phyloP scores from a whole-genome alignment of 345 rosid genomes.

The Anastatica hierochuntica region DNA sequence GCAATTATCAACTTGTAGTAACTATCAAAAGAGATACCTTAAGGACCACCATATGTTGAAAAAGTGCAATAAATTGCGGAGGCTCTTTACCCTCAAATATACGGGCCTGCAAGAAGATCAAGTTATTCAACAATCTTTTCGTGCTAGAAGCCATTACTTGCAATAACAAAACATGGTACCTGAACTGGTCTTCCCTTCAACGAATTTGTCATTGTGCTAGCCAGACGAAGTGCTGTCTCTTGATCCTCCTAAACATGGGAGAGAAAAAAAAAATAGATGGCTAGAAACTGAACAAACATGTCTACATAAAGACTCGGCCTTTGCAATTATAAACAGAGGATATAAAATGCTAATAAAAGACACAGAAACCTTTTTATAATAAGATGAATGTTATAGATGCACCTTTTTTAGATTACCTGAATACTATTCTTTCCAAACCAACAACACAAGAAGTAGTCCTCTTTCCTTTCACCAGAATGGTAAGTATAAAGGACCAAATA shows the following conservation, averaged over 20 bases:
- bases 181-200: conserved; percentile 89
- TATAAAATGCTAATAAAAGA: not conserved
- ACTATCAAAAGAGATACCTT: conserved; percentile 42
- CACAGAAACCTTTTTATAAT: not conserved
- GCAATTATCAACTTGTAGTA: conserved; percentile 6
- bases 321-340: not conserved
- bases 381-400: conserved; percentile 3
- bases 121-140: conserved; percentile 6
- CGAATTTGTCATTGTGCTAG: conserved; percentile 67
- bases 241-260: conserved; percentile 69
- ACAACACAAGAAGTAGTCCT: conserved; percentile 80
- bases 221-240: conserved; percentile 62
- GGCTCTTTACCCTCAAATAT: conserved; percentile 93
- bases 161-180: conserved; percentile 37
- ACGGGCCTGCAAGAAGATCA: conserved; percentile 51
- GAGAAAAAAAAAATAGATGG: not conserved
- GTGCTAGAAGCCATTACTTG: not conserved
- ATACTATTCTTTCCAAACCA: conserved; percentile 90
- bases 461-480: conserved; percentile 95
- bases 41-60: conserved; percentile 82
- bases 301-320: not conserved
- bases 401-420: conserved; percentile 47
- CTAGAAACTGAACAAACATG: not conserved
- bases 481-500: conserved; percentile 79
- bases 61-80: conserved; percentile 84